Conservation (phyloP, 2,329 filamentous ascomycete genomes). For the Trichoderma sp. region DNA sequence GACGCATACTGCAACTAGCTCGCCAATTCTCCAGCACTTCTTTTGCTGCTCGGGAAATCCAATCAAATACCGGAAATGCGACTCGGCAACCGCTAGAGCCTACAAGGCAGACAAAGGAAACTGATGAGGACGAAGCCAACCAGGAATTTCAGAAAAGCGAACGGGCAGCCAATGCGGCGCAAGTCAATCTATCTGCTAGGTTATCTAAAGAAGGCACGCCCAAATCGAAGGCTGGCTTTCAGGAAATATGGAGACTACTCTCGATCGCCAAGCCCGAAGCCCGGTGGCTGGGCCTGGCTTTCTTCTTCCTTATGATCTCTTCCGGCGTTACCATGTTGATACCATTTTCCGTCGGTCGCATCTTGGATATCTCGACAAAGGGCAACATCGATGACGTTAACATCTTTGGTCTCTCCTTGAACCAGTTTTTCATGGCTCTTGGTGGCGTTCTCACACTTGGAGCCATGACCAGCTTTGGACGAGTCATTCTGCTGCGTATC, state of each 20-base stretch:
- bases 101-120: constrained; percentile 20
- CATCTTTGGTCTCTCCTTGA: constrained; percentile 79
- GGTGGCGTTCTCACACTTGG: constrained; percentile 75
- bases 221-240: constrained; percentile 57
- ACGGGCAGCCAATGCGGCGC: constrained; percentile 79
- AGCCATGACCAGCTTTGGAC: constrained; percentile 86
- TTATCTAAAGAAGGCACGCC: constrained; percentile 76
- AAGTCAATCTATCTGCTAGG: constrained; percentile 84
- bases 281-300: constrained; percentile 72
- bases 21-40: constrained; percentile 33
- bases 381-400: constrained; percentile 61
- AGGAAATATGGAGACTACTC: constrained; percentile 82
- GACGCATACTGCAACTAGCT: constrained; percentile 22
- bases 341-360: constrained; percentile 93
- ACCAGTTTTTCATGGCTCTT: constrained; percentile 84
- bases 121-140: constrained; percentile 34
- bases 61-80: constrained; percentile 38
- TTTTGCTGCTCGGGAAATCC: constrained; percentile 25
- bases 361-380: constrained; percentile 86
- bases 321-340: constrained; percentile 94
- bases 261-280: constrained; percentile 86
- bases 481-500: constrained; percentile 88
- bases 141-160: constrained; percentile 65
- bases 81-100: constrained; percentile 24
- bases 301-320: constrained; percentile 81